phyloP scores from a whole-genome alignment of 2,329 filamentous ascomycete genomes.

The Cylindrodendrum hubeiense region DNA sequence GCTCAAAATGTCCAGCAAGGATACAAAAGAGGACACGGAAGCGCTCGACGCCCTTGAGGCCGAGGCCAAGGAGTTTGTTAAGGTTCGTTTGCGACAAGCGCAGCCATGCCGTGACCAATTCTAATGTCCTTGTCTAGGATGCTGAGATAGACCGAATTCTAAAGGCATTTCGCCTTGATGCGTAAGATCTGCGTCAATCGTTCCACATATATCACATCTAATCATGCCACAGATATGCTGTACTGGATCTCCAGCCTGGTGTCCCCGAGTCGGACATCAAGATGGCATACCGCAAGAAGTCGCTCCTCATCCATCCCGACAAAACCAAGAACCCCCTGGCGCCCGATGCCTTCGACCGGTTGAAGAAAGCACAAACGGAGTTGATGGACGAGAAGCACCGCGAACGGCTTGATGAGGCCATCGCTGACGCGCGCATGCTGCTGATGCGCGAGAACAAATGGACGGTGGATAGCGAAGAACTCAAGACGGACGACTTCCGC shows the following conservation, averaged over 20 bases:
- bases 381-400: slow-evolving; percentile 96
- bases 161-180: slow-evolving; percentile 83
- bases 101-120: slow-evolving; percentile 15
- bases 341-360: slow-evolving; percentile 94
- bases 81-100: slow-evolving; percentile 65
- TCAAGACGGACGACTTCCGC: slow-evolving; percentile 86
- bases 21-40: slow-evolving; percentile 72
- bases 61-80: slow-evolving; percentile 91
- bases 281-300: slow-evolving; percentile 92
- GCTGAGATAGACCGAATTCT: slow-evolving; percentile 95
- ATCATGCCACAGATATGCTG: slow-evolving; percentile 77
- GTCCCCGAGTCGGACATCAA: slow-evolving; percentile 98
- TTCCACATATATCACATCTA: slow-evolving; percentile 2
- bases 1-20: slow-evolving; percentile 52
- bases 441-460: slow-evolving; percentile 95
- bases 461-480: slow-evolving; percentile 88
- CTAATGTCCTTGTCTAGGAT: slow-evolving; percentile 70
- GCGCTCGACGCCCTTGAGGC: slow-evolving; percentile 84
- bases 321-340: slow-evolving; percentile 93
- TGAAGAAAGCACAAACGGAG: slow-evolving; percentile 93
- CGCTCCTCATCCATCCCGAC: slow-evolving; percentile 98
- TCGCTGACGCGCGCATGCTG: slow-evolving; percentile 94
- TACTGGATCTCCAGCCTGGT: slow-evolving; percentile 94
- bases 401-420: slow-evolving; percentile 88
- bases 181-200: slow-evolving; percentile 53